Conservation (phyloP, 139 green algal species). For the Pseudopediastrum boryanum region DNA sequence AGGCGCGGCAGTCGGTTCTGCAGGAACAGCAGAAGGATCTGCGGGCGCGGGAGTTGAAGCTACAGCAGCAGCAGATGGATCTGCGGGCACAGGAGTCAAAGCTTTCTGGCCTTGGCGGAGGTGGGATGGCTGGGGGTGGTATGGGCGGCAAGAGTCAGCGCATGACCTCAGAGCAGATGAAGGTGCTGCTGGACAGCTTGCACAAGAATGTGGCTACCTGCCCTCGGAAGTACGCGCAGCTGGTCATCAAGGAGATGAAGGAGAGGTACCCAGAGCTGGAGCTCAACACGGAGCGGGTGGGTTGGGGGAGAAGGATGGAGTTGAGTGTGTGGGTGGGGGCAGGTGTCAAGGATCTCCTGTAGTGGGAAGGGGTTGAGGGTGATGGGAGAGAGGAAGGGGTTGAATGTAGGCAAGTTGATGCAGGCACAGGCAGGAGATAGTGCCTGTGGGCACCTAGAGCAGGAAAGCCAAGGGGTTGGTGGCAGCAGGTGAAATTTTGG, state of each 20-base stretch:
- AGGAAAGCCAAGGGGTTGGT: neutral
- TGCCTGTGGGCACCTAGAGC: neutral
- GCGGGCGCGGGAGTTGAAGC: no score
- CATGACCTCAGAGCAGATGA: constrained; percentile 27
- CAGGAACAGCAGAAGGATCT: no score
- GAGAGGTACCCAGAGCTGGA: constrained; percentile 33
- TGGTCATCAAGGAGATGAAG: constrained; percentile 34
- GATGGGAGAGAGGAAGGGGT: neutral
- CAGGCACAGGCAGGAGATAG: no score
- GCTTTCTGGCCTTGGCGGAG: no score
- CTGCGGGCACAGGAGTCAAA: no score
- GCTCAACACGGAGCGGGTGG: constrained; percentile 31
- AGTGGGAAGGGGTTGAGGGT: neutral
- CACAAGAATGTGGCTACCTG: constrained; percentile 20
- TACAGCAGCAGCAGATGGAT: no score
- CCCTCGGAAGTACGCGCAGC: constrained; percentile 31
- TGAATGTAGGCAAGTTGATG: neutral
- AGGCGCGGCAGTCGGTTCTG: no score
- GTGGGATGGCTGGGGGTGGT: neutral
- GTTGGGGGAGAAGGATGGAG: no score
- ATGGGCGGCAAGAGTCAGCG: constrained; percentile 22
- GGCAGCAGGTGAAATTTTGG: no score
- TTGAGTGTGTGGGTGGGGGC: neutral
- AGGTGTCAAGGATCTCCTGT: neutral
- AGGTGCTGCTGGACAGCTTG: constrained; percentile 25